phyloP scores from a whole-genome alignment of 2,329 filamentous ascomycete genomes.

The Talaromyces islandicus region DNA sequence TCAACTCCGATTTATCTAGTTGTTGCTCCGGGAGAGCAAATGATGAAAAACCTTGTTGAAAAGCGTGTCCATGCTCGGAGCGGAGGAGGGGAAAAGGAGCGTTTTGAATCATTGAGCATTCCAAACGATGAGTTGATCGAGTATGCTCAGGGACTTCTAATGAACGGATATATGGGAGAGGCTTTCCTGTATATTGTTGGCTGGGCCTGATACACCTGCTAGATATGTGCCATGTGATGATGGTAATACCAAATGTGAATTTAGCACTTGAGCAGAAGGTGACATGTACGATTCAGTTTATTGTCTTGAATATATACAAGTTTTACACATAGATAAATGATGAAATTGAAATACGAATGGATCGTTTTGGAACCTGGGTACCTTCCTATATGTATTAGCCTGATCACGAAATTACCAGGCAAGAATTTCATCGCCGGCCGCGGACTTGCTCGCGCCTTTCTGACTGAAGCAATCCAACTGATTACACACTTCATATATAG shows the following conservation, averaged over 20 bases:
- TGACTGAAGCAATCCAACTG: slow-evolving; percentile 5
- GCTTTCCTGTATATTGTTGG: slow-evolving; percentile 28
- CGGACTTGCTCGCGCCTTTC: neutral
- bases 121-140: slow-evolving; percentile 23
- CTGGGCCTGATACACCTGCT: slow-evolving; percentile 18
- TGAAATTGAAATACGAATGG: neutral
- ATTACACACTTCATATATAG: slow-evolving; percentile 1
- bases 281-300: neutral
- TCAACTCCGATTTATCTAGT: slow-evolving; percentile 19
- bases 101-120: slow-evolving; percentile 16
- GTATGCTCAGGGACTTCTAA: slow-evolving; percentile 22
- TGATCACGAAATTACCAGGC: slow-evolving; percentile 2
- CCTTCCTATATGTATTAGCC: neutral
- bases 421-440: neutral
- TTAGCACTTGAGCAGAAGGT: neutral
- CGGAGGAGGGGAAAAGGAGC: slow-evolving; percentile 17
- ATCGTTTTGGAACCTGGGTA: neutral
- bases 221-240: neutral
- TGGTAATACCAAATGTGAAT: neutral
- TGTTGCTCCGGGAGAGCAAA: slow-evolving; percentile 22
- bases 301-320: neutral
- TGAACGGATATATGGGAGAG: slow-evolving; percentile 21
- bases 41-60: slow-evolving; percentile 20
- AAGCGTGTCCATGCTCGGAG: slow-evolving; percentile 19
- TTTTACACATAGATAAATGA: neutral